Evolutionary conservation across 2,329 filamentous ascomycete genomes (phyloP).

Genomic region (Ophiocordyceps polyrhachis-furcata): DNA sequence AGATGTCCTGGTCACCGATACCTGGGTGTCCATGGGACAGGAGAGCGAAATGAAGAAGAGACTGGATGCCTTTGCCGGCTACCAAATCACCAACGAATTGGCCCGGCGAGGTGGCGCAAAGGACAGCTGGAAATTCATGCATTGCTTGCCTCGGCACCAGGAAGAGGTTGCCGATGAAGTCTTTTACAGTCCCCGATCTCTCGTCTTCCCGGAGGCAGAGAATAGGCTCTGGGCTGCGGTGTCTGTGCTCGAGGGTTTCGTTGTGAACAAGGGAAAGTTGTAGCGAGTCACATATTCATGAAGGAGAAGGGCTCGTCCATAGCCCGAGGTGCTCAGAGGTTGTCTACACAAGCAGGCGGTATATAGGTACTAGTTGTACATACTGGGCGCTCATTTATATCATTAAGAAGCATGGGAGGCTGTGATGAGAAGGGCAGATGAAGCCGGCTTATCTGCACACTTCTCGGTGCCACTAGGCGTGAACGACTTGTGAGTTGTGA

Average conservation of each 20-base stretch:
- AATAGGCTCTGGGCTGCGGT: slow-evolving; percentile 87
- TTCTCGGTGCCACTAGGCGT: no score
- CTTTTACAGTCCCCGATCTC: slow-evolving; percentile 68
- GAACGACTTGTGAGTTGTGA: no score
- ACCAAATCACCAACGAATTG: slow-evolving; percentile 77
- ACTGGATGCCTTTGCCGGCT: slow-evolving; percentile 67
- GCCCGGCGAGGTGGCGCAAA: slow-evolving; percentile 74
- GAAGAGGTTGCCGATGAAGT: slow-evolving; percentile 93
- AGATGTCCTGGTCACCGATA: slow-evolving; percentile 86
- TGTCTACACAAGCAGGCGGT: no score
- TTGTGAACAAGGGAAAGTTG: slow-evolving; percentile 84
- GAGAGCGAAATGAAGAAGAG: slow-evolving; percentile 66
- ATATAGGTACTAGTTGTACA: no score
- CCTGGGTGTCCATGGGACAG: slow-evolving; percentile 97
- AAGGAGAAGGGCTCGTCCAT: background rate
- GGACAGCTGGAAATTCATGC: slow-evolving; percentile 91
- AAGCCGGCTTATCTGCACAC: no score
- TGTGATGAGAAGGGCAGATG: no score
- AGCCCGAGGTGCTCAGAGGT: background rate
- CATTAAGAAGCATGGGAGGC: no score
- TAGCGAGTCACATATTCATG: background rate
- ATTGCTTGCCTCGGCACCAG: slow-evolving; percentile 78
- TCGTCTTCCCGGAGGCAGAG: slow-evolving; percentile 89
- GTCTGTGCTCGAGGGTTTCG: slow-evolving; percentile 66
- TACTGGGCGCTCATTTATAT: no score